Conservation (phyloP, 495 filamentous ascomycete genomes). For the Aspergillus steynii region DNA sequence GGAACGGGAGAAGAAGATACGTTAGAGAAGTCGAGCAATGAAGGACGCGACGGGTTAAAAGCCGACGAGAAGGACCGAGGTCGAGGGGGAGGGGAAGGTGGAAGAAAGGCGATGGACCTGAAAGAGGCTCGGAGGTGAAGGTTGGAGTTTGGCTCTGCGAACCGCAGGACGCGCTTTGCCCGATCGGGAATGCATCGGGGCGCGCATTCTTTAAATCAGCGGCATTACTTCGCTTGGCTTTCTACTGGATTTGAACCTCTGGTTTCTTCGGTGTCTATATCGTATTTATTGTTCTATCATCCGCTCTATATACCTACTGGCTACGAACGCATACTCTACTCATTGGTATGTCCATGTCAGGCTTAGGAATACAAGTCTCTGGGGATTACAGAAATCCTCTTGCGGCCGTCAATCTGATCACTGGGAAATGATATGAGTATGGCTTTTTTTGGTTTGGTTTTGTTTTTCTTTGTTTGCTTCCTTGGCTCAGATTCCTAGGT, state of each 20-base stretch:
- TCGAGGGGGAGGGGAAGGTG: neutral
- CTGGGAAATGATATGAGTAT: slow-evolving; percentile 3
- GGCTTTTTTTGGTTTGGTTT: slow-evolving; percentile 2
- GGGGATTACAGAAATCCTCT: neutral
- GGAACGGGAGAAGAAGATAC: neutral
- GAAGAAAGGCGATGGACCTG: slow-evolving; percentile 1
- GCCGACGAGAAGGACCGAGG: neutral
- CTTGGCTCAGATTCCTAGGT: neutral
- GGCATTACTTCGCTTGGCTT: neutral
- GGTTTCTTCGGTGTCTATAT: too few species aligned
- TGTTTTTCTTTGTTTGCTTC: neutral
- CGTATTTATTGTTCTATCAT: neutral
- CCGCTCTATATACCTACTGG: neutral
- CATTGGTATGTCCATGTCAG: neutral
- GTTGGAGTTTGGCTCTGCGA: slow-evolving; percentile 4
- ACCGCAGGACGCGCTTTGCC: slow-evolving; percentile 30
- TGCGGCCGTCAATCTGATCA: neutral
- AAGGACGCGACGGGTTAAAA: neutral
- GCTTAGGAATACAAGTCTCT: neutral
- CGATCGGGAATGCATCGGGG: slow-evolving; percentile 26
- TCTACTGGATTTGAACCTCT: too few species aligned
- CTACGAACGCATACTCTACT: neutral
- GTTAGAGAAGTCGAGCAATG: neutral
- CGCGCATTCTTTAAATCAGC: neutral
- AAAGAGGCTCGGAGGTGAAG: slow-evolving; percentile 4